Percentiles rank a stretch among this genome's conserved stretches.
These are phyloP conservation scores for Tylopilus microsporus DNA, from an alignment of 1,284 basidiomycete species.

Conservation along the genomic window DNA sequence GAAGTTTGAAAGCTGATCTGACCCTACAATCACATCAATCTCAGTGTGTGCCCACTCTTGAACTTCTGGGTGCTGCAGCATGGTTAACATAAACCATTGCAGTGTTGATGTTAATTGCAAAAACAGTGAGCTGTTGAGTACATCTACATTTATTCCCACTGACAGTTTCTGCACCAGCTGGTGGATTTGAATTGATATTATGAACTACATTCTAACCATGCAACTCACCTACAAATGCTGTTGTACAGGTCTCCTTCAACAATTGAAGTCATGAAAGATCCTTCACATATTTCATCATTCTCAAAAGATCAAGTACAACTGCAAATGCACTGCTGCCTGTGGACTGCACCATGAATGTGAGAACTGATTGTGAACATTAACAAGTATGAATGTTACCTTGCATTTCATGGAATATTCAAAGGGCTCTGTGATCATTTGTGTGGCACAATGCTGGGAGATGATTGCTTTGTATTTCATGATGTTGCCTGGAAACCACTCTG, in stretches of 20 bases:
- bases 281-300: background rate
- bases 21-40: slow-evolving; percentile 38
- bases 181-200: background rate
- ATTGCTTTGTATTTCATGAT: too few relatives aligned
- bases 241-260: slow-evolving; percentile 18
- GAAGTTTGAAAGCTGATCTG: slow-evolving; percentile 37
- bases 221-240: slow-evolving; percentile 25
- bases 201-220: background rate
- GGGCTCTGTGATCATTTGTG: too few relatives aligned
- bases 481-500: too few relatives aligned
- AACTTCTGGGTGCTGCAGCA: slow-evolving; percentile 44
- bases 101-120: slow-evolving; percentile 41
- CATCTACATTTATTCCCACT: background rate
- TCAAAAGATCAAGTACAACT: slow-evolving; percentile 20
- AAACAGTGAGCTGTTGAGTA: background rate
- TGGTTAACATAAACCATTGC: slow-evolving; percentile 44
- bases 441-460: too few relatives aligned
- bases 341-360: too few relatives aligned
- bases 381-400: too few relatives aligned
- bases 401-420: too few relatives aligned
- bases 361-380: too few relatives aligned
- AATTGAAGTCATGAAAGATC: slow-evolving; percentile 8
- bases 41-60: slow-evolving; percentile 43
- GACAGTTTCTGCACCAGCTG: slow-evolving; percentile 25
- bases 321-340: slow-evolving; percentile 5